Evolutionary conservation across 768 basidiomycete species (phyloP), one percentile per base, ranked within the genome.

Genomic region (Boletus pseudopeckii): DNA sequence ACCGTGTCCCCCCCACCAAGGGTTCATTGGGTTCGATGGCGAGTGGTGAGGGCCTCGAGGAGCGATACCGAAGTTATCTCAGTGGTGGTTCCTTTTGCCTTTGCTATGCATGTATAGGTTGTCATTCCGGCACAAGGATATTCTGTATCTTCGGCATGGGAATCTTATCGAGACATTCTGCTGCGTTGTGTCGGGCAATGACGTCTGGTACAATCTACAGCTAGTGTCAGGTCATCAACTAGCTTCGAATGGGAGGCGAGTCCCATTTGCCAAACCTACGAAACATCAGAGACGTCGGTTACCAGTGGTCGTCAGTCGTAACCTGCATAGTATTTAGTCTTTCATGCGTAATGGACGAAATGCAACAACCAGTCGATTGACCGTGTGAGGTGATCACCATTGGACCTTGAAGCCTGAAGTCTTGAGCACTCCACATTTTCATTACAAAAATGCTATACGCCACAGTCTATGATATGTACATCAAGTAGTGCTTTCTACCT

Each of bases 11-110:
- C 0, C 7, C 28, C 8, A 28, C 28, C 28, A 28, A 89, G 90
- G 90, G 9, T 92, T 92, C 62, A 78, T 86, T 58, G 90, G 90
- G 24, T 92, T 92, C 59, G 90, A 92, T 64, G 90, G 90, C 49
- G 85, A 89, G 55, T 92, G 90, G 90, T 92, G 75, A 73, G 43
- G 20, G 8, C 28, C 8, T 28, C 28, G 28, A 7, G 28, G 28
- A 2, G 3, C 11, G 54, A 43, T 34, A 24, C 22, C 10, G 0
- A 22, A 30, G 34, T 7, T 24, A 9, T 28, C 28, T 32, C 11
- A 1, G 32, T 1, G 38, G 18, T 48, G 1, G 14, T 14, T 18
- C 8, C 20, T 46, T 26, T 32, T 9, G 9, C 22, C 8, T 42
- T 40, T 39, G 33, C 10, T 34, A 15, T 56, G 28, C 10, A 34